These are phyloP conservation scores for Aureobasidium pullulans DNA, from an alignment of 2,329 filamentous ascomycete genomes.

Conservation along the genomic window DNA sequence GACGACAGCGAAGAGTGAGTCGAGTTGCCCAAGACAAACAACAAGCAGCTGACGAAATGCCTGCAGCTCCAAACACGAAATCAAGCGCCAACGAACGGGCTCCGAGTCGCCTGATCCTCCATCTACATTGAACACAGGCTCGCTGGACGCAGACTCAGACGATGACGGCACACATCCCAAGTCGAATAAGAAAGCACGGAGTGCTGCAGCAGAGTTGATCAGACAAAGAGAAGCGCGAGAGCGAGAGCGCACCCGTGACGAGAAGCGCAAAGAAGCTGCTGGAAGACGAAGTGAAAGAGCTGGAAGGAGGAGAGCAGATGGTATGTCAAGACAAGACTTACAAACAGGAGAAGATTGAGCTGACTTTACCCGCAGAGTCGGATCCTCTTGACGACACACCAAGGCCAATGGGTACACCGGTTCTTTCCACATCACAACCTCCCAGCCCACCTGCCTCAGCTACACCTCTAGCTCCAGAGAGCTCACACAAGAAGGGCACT, in stretches of 20 bases:
- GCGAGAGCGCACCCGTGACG: slow-evolving; percentile 59
- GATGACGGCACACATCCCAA: slow-evolving; percentile 36
- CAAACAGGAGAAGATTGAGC: slow-evolving; percentile 14
- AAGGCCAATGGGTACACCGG: slow-evolving; percentile 32
- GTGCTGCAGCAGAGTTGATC: slow-evolving; percentile 42
- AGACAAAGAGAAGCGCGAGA: slow-evolving; percentile 60
- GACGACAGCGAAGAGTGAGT: slow-evolving; percentile 94
- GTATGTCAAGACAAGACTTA: slow-evolving; percentile 39
- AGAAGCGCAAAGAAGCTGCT: slow-evolving; percentile 64
- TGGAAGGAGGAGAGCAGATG: slow-evolving; percentile 73
- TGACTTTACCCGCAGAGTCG: slow-evolving; percentile 49
- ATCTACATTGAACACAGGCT: slow-evolving; percentile 39
- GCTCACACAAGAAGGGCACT: slow-evolving; percentile 55
- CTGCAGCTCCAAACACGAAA: slow-evolving; percentile 57
- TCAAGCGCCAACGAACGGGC: slow-evolving; percentile 77
- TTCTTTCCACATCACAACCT: slow-evolving; percentile 37
- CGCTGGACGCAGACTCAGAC: slow-evolving; percentile 59
- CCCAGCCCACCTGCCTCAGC: slow-evolving; percentile 27
- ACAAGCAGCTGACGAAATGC: not conserved
- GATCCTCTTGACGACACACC: slow-evolving; percentile 63
- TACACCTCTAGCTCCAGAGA: slow-evolving; percentile 34
- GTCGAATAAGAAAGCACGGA: slow-evolving; percentile 36
- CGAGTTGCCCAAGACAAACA: not conserved
- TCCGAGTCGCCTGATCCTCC: slow-evolving; percentile 63
- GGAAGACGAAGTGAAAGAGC: slow-evolving; percentile 75